Evolutionary conservation across 345 rosid species (phyloP), one percentile per base, ranked within the genome.

Genomic region (Abelmoschus esculentus): DNA sequence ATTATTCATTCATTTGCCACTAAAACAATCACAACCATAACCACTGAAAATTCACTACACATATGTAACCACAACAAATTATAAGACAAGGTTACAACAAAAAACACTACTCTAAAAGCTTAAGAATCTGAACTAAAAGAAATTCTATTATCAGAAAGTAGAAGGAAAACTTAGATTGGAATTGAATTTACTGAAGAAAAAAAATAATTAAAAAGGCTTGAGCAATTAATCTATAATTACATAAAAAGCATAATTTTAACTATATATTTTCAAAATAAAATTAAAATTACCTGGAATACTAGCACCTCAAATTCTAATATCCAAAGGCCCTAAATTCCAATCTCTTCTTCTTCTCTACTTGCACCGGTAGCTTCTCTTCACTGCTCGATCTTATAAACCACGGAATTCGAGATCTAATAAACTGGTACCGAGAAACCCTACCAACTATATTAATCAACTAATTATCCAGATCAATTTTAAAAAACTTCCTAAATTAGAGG

Each of bases 1-100:
- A 60, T 72, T 80, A 77, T 29, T 79, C 74, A 80, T 74, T 84
- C 97, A 93, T 88, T 79, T 82, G 86, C 82, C 80, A 70, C 75
- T 74, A 42, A 14, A 73, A 70, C 64, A 55, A 67, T 47, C 42
- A 53, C 61, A 53, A 74, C 61, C 12, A 19, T 22, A 22, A 22
- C 26, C 26, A 22, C 12, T 34, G 65, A 49, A 67, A 49, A 15
- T 50, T 26, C 67, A 54, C 59, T 32, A 70, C 36, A 38, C 22
- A 69, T 31, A 59, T 71, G 19, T 61, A 74, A 60, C 15, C 70
- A 61, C 29, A 15, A 55, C 61, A 29, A 61, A 22, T 18, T 42
- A 56, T 22, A 22, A 22, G 26, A 22, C 26, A 22, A 22, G 28
- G 31, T 49, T 49, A 28, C 52, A 55, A 40, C 60, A 46, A 58